Evolutionary conservation across 2,329 filamentous ascomycete species (phyloP), one percentile per base, ranked within the genome.

Genomic region (Arthrobotrys sinensis): DNA sequence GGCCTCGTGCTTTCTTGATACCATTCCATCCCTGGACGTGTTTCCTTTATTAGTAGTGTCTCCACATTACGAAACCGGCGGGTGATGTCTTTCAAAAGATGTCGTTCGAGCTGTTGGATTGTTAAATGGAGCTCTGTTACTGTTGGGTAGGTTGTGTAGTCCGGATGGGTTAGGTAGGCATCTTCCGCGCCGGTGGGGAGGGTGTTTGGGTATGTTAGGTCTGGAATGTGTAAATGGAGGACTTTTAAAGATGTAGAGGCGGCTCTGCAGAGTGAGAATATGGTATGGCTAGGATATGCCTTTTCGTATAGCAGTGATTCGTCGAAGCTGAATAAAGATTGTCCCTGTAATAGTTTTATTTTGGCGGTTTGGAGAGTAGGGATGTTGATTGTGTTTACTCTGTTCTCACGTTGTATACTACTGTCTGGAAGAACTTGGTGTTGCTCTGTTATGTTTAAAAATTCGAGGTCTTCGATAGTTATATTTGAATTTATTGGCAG

Each of bases 331-430:
- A 48, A 48, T n/a, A 48, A 5, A n/a, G 45, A 48, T 28, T 28
- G 45, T 24, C 1, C 3, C 6, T 48, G 45, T 6, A 16, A 16
- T n/a, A 48, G 16, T 21, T 21, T 48, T 48, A 48, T n/a, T 48
- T 48, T 48, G 16, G 19, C 19, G 45, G 45, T 21, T 48, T 48
- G 45, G 45, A 48, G 45, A 16, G 45, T 48, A 3, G 45, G 45
- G 3, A 48, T 48, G 5, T 21, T 24, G 19, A 48, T 48, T 21
- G 14, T 48, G 14, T 48, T 48, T n/a, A 11, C 8, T 48, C 24
- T 28, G 24, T 28, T 28, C 24, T 28, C 24, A 4, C 4, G 24
- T 28, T 28, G 24, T 28, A 28, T 28, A 28, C 24, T 28, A 28
- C 24, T 28, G 4, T 28, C 24, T 28, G 24, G 24, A 28, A 28